These are phyloP conservation scores for Lepidium aucheri DNA, from an alignment of 345 rosid genomes.

Conservation along the genomic window DNA sequence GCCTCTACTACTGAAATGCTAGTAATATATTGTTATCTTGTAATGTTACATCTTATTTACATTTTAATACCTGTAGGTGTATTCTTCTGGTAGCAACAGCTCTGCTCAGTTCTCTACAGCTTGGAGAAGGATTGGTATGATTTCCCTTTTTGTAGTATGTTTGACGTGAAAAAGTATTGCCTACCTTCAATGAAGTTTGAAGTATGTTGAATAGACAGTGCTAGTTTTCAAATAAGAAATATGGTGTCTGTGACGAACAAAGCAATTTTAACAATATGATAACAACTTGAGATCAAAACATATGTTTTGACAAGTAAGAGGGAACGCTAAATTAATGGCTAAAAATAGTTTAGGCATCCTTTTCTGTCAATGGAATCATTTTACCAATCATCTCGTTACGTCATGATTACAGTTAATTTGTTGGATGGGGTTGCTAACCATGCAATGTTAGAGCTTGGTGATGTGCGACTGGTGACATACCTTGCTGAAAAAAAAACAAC, in stretches of 20 bases:
- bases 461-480: constrained; percentile 52
- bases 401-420: constrained; percentile 42
- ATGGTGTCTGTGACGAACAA: not conserved
- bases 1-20: not conserved
- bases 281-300: constrained; percentile 1
- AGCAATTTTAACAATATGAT: not conserved
- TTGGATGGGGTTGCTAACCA: constrained; percentile 73
- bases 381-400: not conserved
- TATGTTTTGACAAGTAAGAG: not conserved
- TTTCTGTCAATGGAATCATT: not conserved
- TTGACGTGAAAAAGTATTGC: not conserved
- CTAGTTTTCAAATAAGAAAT: not conserved
- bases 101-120: constrained; percentile 44
- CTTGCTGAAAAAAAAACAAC: constrained; percentile 82
- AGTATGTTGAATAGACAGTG: not conserved
- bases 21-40: not conserved
- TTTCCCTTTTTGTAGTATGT: constrained; percentile 3
- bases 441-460: constrained; percentile 76
- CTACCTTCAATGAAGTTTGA: not conserved
- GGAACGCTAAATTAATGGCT: not conserved
- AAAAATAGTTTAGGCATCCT: not conserved
- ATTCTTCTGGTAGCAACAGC: constrained; percentile 62
- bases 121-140: constrained; percentile 64
- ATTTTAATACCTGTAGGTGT: constrained; percentile 35
- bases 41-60: not conserved